Base-by-base conservation (phyloP, 108 stramenopile genomes). In the Cyclotella choctawhatcheeana region DNA sequence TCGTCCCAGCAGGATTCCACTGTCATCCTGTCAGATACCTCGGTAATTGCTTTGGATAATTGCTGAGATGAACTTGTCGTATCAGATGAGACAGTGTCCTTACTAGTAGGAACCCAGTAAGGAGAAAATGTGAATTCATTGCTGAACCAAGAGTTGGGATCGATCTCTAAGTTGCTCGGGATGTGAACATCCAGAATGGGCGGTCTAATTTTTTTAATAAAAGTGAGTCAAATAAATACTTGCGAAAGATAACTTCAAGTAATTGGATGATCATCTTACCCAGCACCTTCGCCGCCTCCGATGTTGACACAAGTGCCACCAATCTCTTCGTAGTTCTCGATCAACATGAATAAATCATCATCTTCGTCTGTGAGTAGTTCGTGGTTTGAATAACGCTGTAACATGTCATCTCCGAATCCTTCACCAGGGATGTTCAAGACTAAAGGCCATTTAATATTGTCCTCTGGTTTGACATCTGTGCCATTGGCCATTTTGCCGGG, bases 1-100 rank as follows among this genome's bases (percentile, higher is more conserved):
- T 74, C 67, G 34, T 83, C 66, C 48, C 73, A 79, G 33, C 82
- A 83, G 21, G 84, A 85, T 58, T 84, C 80, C 22, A 84, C 80
- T 33, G 58, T 72, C 1, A 73, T 6, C 22, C 77, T 64, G 33
- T 79, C 63, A 2, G 74, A 76, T 0, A 77, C 79, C 65, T 81
- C 48, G 30, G 71, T 71, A 0, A 59, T 22, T 20, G 75, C 26
- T 22, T 51, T 73, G 44, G 35, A 24, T 37, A 26, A 24, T 13
- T 18, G 14, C 13, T n/a, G 17, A 21, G 77, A 5, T 22, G 58
- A 31, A n/a, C 16, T n/a, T n/a, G 47, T 4, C 18, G 44, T 26
- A 4, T 10, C 21, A 2, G 51, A 54, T 21, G n/a, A n/a, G n/a
- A 24, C 79, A 60, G 66, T 37, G 20, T 51, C 45, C 10, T 51